Base-by-base conservation (phyloP, 495 filamentous ascomycete species). In the Neurospora sp. region DNA sequence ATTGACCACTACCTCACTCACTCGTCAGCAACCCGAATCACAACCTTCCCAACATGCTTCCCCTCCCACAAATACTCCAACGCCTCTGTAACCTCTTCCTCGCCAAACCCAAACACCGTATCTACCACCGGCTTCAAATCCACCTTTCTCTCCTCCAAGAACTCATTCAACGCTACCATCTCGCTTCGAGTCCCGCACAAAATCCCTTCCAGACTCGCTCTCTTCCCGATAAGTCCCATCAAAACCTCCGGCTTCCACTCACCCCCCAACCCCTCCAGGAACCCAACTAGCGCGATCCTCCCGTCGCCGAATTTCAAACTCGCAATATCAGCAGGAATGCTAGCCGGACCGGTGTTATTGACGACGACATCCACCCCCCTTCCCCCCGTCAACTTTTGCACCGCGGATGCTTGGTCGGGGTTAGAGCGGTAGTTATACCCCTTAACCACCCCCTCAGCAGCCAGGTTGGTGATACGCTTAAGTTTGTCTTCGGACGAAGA, bases 31-130 rank as follows among this genome's bases (percentile, higher is more conserved):
- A 84, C 72, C 73, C 77, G 80, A 46, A 86, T 78, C 35, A 86
- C 80, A 59, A 86, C 81, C 81, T 86, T 86, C 59, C 85, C 84
- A 75, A 86, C 80, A 79, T 86, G 81, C 41, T 76, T 75, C 3
- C 83, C 83, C 5, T 74, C 75, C 41, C 76, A 82, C 70, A 88
- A 70, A 79, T 86, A 87, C 72, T 83, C 75, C 41, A 88, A 77
- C 40, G 82, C 86, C 69, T 82, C 81, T 74, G 80, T 79, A 74
- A 81, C 86, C 69, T 82, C 81, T 73, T 80, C 79, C 75, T 83
- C 77, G 8, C 1, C 41, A 7, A 7, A 16, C 5, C 14, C 41
- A 42, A 42, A 42, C 2, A 18, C 41, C 41, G 74, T 74, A 42
- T 42, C 41, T 7, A 42, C 16, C 18, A 18, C 41, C 41, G 41